These are phyloP conservation scores for Rhizopus microsporus DNA, from an alignment of 371 early-diverging fungal genomes.

Conservation along the genomic window DNA sequence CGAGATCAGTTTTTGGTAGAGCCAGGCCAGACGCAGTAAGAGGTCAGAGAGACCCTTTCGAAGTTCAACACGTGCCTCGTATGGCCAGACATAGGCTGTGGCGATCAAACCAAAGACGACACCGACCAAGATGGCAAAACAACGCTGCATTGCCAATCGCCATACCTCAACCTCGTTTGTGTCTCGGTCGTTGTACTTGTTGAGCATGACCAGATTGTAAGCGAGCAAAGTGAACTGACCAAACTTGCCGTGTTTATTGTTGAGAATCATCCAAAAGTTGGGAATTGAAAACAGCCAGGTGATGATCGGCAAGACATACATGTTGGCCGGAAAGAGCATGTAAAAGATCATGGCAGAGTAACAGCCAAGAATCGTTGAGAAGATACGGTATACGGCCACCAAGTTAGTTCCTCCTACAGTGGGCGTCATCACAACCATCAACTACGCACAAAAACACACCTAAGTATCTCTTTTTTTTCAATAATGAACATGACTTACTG, in stretches of 20 bases:
- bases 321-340: constrained; percentile 55
- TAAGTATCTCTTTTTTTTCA: background rate
- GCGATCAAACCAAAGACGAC: constrained; percentile 70
- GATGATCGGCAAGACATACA: constrained; percentile 52
- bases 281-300: constrained; percentile 74
- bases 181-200: constrained; percentile 71
- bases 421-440: constrained; percentile 85
- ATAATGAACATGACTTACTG: constrained; percentile 40
- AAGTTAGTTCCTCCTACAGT: constrained; percentile 84
- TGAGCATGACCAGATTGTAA: constrained; percentile 76
- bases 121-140: constrained; percentile 71
- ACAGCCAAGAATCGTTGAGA: constrained; percentile 76
- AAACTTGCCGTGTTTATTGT: constrained; percentile 74
- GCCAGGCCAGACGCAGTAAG: constrained; percentile 64
- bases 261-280: constrained; percentile 68
- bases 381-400: constrained; percentile 71
- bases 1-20: constrained; percentile 73
- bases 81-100: constrained; percentile 78
- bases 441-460: constrained; percentile 15
- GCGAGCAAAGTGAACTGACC: constrained; percentile 79
- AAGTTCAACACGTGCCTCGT: constrained; percentile 81
- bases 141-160: constrained; percentile 64
- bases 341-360: constrained; percentile 61
- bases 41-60: constrained; percentile 71
- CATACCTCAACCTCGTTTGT: constrained; percentile 60